phyloP scores from a whole-genome alignment of 1,284 basidiomycete genomes.

The Inonotus hispidus region DNA sequence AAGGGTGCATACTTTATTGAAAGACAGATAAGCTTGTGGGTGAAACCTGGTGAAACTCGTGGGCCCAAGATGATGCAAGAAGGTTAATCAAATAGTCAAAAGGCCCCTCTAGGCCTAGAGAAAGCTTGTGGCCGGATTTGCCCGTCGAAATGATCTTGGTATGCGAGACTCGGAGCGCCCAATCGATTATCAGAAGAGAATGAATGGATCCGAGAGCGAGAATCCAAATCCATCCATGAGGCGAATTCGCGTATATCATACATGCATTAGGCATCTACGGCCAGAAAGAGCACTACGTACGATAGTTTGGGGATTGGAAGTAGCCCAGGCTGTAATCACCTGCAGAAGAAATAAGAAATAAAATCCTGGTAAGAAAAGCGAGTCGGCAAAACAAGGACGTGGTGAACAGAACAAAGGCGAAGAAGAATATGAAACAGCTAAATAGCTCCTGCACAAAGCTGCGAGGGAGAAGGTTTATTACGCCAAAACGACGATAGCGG shows the following conservation, averaged over 20 bases:
- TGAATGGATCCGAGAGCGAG: background rate
- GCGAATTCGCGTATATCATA: background rate
- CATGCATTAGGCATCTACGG: conserved; percentile 18
- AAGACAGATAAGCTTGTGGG: background rate
- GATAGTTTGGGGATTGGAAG: background rate
- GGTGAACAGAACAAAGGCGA: background rate
- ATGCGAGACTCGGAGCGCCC: background rate
- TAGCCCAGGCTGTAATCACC: conserved; percentile 3
- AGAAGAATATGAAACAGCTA: background rate
- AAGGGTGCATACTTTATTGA: background rate
- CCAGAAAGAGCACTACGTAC: conserved; percentile 9
- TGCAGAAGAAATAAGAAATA: conserved; percentile 11
- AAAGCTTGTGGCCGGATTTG: conserved; percentile 4
- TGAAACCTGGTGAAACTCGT: too few relatives aligned
- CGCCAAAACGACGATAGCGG: background rate
- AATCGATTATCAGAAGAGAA: background rate
- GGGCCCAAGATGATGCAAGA: background rate
- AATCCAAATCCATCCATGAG: background rate
- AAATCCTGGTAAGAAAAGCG: conserved; percentile 10
- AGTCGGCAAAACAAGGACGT: background rate
- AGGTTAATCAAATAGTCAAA: background rate
- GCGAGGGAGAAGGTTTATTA: background rate
- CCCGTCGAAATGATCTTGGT: conserved; percentile 2
- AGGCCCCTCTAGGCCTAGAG: too few relatives aligned
- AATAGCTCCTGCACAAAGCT: conserved; percentile 6